A percentile compares a stretch with the other conserved stretches of the same genome.
These are phyloP conservation scores for Aspergillus tamarii DNA, from an alignment of 2,329 filamentous ascomycete species.

Conservation along the genomic window DNA sequence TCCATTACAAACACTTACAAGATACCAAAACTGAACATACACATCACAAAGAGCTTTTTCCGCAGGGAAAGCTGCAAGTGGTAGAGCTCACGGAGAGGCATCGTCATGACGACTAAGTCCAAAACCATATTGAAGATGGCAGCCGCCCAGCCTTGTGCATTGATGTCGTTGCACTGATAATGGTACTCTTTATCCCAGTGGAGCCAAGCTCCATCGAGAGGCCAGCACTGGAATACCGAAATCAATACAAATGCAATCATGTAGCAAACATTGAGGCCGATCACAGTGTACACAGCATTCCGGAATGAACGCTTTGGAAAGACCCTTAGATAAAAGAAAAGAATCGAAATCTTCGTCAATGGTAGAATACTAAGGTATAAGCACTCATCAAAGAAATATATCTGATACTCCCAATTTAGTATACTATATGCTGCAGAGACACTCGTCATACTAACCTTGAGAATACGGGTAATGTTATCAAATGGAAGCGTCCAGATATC, in stretches of 20 bases:
- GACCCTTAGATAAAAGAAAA: conserved; percentile 46
- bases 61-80: conserved; percentile 29
- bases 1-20: conserved; percentile 32
- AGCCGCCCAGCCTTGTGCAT: conserved; percentile 41
- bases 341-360: conserved; percentile 37
- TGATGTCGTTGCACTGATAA: conserved; percentile 42
- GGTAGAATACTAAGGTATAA: conserved; percentile 38
- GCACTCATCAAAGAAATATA: conserved; percentile 37
- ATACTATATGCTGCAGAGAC: conserved; percentile 21
- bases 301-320: conserved; percentile 45
- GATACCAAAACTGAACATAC: conserved; percentile 42
- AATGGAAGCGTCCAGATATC: conserved; percentile 52
- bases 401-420: conserved; percentile 30
- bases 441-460: conserved; percentile 31
- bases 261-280: conserved; percentile 36
- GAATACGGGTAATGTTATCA: conserved; percentile 47
- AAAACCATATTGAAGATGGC: conserved; percentile 37
- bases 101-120: conserved; percentile 32
- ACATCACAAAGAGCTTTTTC: conserved; percentile 36
- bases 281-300: conserved; percentile 30
- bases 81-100: conserved; percentile 34
- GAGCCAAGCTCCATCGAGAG: conserved; percentile 44
- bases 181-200: conserved; percentile 42
- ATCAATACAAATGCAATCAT: conserved; percentile 37
- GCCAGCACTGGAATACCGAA: conserved; percentile 43